Base-by-base conservation (phyloP, 768 basidiomycete genomes). In the Boletus vermiculosoides region DNA sequence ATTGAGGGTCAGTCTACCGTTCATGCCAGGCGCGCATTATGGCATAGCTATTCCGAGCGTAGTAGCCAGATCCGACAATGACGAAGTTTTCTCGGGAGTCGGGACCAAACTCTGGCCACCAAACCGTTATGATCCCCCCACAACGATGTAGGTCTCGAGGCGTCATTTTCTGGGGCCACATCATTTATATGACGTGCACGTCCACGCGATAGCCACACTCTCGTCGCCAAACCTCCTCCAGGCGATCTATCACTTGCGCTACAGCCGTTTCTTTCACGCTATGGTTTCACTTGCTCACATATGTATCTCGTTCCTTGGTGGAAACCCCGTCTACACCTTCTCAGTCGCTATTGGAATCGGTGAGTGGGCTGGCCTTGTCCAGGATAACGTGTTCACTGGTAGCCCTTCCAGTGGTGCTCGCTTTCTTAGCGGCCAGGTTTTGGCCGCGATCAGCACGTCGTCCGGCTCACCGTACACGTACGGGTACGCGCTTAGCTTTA, bases 211-310 rank as follows among this genome's bases (percentile, higher is more conserved):
- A 50, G 15, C 46, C 25, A 8, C 31, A 49, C 18, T 33, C 42
- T 18, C 3, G 4, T 12, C 13, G 50, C 18, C 18, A 3, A 11
- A 48, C 28, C 16, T 13, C 20, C 45, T 31, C 22, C 54, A 9
- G 22, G 28, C 4, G 28, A 56, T 11, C 20, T 15, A 20, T 34
- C 28, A 8, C n/a, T 9, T 33, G 20, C n/a, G 1, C 18, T 33
- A 6, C 11, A 25, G 1, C n/a, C n/a, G n/a, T n/a, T n/a, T n/a
- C 36, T 18, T 22, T 50, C 23, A 30, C 25, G n/a, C 15, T 5
- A 63, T 63, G 56, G 33, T 23, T 20, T 45, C 31, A 12, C 22
- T 57, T 8, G 5, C 25, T 31, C 52, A 45, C n/a, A 4, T 5
- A 18, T 47, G 20, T 2, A 51, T 54, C 40, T 22, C 36, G 5